Conservation (phyloP, 768 basidiomycete species). For the Russula emetica region DNA sequence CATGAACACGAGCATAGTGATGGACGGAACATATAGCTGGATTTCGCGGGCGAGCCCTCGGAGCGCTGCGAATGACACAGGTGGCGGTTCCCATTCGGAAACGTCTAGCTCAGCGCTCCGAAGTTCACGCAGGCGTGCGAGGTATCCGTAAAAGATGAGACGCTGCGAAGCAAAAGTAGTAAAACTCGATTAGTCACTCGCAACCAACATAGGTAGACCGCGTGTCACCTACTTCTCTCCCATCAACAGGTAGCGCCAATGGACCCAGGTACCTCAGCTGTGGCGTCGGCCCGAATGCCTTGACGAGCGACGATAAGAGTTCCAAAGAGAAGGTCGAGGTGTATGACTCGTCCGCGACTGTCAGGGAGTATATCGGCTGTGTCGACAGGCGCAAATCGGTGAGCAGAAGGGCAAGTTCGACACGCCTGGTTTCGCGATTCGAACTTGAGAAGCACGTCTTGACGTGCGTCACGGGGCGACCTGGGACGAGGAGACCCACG, state of each 20-base stretch:
- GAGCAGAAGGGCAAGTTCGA: slow-evolving; percentile 49
- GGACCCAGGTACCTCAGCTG: slow-evolving; percentile 57
- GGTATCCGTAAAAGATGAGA: slow-evolving; percentile 55
- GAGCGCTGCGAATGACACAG: slow-evolving; percentile 47
- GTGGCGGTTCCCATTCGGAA: slow-evolving; percentile 60
- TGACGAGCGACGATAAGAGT: slow-evolving; percentile 44
- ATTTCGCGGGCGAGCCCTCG: slow-evolving; percentile 58
- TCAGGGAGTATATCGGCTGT: slow-evolving; percentile 46
- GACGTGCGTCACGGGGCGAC: slow-evolving; percentile 54
- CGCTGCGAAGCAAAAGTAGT: slow-evolving; percentile 40
- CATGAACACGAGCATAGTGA: slow-evolving; percentile 55
- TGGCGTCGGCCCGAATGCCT: slow-evolving; percentile 34
- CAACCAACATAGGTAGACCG: not conserved
- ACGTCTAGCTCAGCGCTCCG: slow-evolving; percentile 60
- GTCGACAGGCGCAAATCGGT: slow-evolving; percentile 45
- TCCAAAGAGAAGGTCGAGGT: slow-evolving; percentile 51
- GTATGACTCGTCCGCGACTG: slow-evolving; percentile 60
- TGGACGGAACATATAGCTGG: slow-evolving; percentile 52
- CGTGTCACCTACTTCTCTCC: slow-evolving; percentile 42
- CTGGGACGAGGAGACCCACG: slow-evolving; percentile 51
- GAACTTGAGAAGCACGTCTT: slow-evolving; percentile 66
- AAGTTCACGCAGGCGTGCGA: slow-evolving; percentile 50
- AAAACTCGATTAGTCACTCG: not conserved
- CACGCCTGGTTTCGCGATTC: slow-evolving; percentile 45
- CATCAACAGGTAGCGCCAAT: slow-evolving; percentile 57